Percentiles rank a stretch among this genome's conserved stretches.
Conservation (phyloP, 257 asterid genomes). For the Solanum lycopersicoides region DNA sequence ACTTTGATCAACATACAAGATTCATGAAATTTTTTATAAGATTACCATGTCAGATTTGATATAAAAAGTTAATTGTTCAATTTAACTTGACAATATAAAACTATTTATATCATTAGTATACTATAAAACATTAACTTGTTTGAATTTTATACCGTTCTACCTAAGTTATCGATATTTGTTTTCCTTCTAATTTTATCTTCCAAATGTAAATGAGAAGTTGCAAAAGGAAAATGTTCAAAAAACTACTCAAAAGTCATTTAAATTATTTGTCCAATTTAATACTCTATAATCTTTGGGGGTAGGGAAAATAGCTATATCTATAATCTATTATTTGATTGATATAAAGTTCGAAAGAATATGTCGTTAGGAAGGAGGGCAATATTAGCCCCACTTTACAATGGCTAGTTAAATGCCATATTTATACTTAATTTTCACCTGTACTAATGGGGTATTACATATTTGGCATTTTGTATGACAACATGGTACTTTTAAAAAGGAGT, state of each 20-base stretch:
- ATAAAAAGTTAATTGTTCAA: not conserved
- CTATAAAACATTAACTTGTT: not conserved
- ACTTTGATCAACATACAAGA: not conserved
- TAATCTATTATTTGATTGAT: not conserved
- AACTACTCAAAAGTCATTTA: not conserved
- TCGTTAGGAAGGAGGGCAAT: constrained; percentile 4
- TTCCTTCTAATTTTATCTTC: not conserved
- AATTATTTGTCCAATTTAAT: not conserved
- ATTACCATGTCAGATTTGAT: not conserved
- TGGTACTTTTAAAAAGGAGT: not conserved
- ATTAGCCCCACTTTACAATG: constrained; percentile 1
- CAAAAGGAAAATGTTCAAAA: not conserved
- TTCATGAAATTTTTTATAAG: no score
- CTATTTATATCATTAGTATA: not conserved
- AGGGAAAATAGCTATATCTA: not conserved
- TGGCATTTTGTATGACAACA: not conserved
- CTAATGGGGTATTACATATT: not conserved
- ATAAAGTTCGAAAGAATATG: not conserved
- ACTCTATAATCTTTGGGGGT: not conserved
- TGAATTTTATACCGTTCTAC: not conserved
- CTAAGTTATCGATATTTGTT: not conserved
- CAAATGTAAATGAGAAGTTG: not conserved
- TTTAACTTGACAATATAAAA: not conserved
- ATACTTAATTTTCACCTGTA: not conserved
- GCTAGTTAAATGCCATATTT: not conserved